Evolutionary conservation across 2,329 filamentous ascomycete species (phyloP).

Genomic region (Fusarium sp.): DNA sequence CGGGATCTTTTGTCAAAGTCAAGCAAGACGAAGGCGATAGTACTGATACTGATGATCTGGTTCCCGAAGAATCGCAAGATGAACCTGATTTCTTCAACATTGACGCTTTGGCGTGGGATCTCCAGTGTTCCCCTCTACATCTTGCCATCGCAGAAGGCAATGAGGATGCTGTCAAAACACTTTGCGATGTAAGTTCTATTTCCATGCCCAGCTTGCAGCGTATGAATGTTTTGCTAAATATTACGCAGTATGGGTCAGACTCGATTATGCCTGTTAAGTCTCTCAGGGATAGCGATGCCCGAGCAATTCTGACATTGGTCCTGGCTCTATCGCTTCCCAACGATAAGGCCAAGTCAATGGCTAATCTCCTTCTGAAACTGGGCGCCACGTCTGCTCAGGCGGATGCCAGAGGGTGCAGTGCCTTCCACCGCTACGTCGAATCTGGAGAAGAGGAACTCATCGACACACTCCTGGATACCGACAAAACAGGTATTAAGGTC

Average conservation of each 20-base stretch:
- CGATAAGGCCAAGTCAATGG: slow-evolving; percentile 73
- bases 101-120: slow-evolving; percentile 84
- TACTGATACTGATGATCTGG: slow-evolving; percentile 49
- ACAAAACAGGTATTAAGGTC: slow-evolving; percentile 69
- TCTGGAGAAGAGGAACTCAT: slow-evolving; percentile 60
- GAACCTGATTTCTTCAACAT: slow-evolving; percentile 85
- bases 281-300: slow-evolving; percentile 61
- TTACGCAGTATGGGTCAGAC: slow-evolving; percentile 77
- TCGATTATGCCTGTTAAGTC: slow-evolving; percentile 79
- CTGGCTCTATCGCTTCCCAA: slow-evolving; percentile 73
- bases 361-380: slow-evolving; percentile 71
- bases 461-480: slow-evolving; percentile 63
- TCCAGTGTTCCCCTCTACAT: slow-evolving; percentile 78
- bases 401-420: slow-evolving; percentile 72
- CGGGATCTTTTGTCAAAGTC: slow-evolving; percentile 81
- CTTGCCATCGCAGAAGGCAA: slow-evolving; percentile 81
- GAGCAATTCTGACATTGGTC: slow-evolving; percentile 75
- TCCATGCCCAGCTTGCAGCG: background rate
- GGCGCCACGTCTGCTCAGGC: slow-evolving; percentile 80
- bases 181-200: slow-evolving; percentile 66
- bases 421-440: slow-evolving; percentile 73
- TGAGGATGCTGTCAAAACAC: slow-evolving; percentile 71
- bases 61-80: slow-evolving; percentile 66
- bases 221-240: slow-evolving; percentile 18
- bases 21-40: slow-evolving; percentile 55